Evolutionary conservation across 495 filamentous ascomycete species (phyloP).

Genomic region (Aspergillus nanangensis): DNA sequence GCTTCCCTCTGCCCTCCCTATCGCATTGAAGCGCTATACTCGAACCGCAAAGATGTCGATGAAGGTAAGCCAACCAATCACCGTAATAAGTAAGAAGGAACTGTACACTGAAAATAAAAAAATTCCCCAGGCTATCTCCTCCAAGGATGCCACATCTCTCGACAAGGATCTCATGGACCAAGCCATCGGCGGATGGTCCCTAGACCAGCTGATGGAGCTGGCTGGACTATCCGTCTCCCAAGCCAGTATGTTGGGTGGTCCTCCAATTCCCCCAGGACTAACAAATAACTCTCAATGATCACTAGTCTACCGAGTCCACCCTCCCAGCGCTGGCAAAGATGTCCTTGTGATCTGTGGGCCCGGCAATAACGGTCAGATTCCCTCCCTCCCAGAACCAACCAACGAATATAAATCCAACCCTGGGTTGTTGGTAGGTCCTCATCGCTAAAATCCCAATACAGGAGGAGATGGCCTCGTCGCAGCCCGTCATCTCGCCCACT

Average conservation of each 20-base stretch:
- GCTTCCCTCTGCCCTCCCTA: constrained; percentile 5
- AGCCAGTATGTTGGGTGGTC: constrained; percentile 52
- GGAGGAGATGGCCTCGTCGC: constrained; percentile 95
- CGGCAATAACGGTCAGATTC: constrained; percentile 76
- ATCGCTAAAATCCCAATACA: constrained; percentile 24
- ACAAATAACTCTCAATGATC: no score
- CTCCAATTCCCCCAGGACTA: no score
- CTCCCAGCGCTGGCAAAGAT: constrained; percentile 62
- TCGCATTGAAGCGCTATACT: constrained; percentile 25
- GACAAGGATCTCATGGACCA: constrained; percentile 92
- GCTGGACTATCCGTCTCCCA: constrained; percentile 92
- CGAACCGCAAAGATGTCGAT: constrained; percentile 37
- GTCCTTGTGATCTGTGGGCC: constrained; percentile 89
- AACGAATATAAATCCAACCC: not conserved
- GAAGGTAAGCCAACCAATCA: constrained; percentile 21
- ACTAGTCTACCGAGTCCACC: constrained; percentile 82
- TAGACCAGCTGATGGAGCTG: constrained; percentile 97
- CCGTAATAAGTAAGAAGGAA: not conserved
- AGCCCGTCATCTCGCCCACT: constrained; percentile 90
- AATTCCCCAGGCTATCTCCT: constrained; percentile 71
- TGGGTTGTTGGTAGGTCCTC: no score
- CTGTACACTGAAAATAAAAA: no score
- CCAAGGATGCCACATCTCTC: constrained; percentile 80
- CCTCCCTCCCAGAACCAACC: not conserved
- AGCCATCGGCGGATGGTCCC: constrained; percentile 86